phyloP scores from a whole-genome alignment of 768 basidiomycete species.

The Gymnopilus junonius region DNA sequence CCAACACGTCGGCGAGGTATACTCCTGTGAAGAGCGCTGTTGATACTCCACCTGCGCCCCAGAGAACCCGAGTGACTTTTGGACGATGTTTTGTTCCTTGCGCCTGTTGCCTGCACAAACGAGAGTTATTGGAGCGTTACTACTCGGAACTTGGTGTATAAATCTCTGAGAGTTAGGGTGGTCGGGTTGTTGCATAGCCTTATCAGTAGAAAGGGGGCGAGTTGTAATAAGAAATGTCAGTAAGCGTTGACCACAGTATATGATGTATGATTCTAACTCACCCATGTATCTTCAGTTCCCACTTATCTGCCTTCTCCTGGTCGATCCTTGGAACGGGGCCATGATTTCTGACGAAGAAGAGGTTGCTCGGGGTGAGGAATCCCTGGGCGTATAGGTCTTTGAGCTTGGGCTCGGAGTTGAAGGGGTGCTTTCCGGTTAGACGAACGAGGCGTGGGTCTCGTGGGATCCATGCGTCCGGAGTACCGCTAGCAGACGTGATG shows the following conservation, averaged over 20 bases:
- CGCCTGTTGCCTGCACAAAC: slow-evolving; percentile 69
- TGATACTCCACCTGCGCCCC: slow-evolving; percentile 55
- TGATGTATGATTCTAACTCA: slow-evolving; percentile 21
- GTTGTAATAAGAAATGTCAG: background rate
- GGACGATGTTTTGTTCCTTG: slow-evolving; percentile 68
- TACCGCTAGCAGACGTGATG: slow-evolving; percentile 15
- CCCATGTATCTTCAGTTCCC: slow-evolving; percentile 52
- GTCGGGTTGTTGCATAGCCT: slow-evolving; percentile 37
- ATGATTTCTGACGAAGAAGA: slow-evolving; percentile 68
- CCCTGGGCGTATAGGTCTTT: slow-evolving; percentile 49
- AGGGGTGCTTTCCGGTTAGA: slow-evolving; percentile 64
- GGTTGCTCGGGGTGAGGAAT: slow-evolving; percentile 57
- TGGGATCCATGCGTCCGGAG: slow-evolving; percentile 33
- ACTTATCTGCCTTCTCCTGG: slow-evolving; percentile 37
- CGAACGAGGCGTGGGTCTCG: slow-evolving; percentile 46
- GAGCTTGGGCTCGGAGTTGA: slow-evolving; percentile 58
- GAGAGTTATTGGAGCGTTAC: slow-evolving; percentile 66
- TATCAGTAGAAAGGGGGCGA: slow-evolving; percentile 20
- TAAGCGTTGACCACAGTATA: background rate
- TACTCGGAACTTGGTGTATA: slow-evolving; percentile 48
- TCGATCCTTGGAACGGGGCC: slow-evolving; percentile 58
- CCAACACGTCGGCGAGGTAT: slow-evolving; percentile 57
- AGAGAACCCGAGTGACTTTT: slow-evolving; percentile 60
- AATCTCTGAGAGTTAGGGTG: slow-evolving; percentile 47
- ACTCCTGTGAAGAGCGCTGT: slow-evolving; percentile 68